A percentile compares a stretch with the other conserved stretches of the same genome.
phyloP scores from a whole-genome alignment of 1,139 yeast species.

The Candida neerlandica region DNA sequence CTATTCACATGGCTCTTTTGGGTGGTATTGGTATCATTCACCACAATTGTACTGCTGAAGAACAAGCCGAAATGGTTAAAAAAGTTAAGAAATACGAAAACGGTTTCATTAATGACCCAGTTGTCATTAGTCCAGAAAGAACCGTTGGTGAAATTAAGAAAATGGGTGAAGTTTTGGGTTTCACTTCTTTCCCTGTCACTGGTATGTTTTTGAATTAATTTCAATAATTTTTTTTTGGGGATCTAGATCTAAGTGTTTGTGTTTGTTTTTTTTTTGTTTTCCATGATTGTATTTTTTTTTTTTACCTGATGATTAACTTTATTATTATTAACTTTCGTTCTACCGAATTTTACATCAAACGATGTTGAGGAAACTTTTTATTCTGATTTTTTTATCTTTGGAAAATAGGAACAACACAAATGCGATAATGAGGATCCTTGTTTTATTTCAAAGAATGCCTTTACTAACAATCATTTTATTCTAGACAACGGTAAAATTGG shows the following conservation, averaged over 20 bases:
- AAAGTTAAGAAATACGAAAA: slow-evolving; percentile 96
- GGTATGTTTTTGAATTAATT: no score
- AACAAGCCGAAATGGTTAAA: slow-evolving; percentile 97
- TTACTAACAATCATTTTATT: slow-evolving; percentile 26
- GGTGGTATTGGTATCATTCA: slow-evolving; percentile 99
- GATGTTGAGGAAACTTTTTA: slow-evolving; percentile 81
- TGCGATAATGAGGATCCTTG: neutral
- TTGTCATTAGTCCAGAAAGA: slow-evolving; percentile 72
- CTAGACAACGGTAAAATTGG: slow-evolving; percentile 83
- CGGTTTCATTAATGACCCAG: slow-evolving; percentile 95
- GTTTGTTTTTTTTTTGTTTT: slow-evolving; percentile 15
- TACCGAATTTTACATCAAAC: slow-evolving; percentile 93
- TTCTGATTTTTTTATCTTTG: slow-evolving; percentile 6
- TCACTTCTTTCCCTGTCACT: slow-evolving; percentile 98
- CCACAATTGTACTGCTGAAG: slow-evolving; percentile 95
- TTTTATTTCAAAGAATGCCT: neutral
- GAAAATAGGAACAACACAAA: neutral
- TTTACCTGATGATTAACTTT: slow-evolving; percentile 59
- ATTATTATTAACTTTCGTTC: slow-evolving; percentile 94
- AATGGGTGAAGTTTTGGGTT: slow-evolving; percentile 76
- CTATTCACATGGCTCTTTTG: slow-evolving; percentile 95
- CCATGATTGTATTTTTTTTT: slow-evolving; percentile 8
- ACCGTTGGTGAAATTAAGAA: slow-evolving; percentile 82
- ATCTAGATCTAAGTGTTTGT: slow-evolving; percentile 6
- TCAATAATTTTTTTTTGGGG: slow-evolving; percentile 2